Evolutionary conservation across 2,329 filamentous ascomycete species (phyloP), one percentile per base, ranked within the genome.

Genomic region (Orbilia oligospora): DNA sequence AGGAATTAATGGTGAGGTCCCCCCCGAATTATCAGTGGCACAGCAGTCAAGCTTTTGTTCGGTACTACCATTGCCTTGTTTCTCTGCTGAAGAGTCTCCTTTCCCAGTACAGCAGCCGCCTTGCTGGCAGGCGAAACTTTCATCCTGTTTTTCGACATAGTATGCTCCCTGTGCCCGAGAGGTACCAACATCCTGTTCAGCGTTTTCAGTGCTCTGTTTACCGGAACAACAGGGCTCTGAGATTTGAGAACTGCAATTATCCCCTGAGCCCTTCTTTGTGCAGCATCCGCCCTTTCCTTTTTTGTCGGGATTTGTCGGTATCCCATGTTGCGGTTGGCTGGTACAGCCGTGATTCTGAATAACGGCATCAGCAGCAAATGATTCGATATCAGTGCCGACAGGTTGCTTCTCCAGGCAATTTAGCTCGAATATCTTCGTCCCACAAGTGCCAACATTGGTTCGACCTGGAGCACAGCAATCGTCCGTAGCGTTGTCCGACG

Each of bases 91-190:
- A n/a, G 38, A 44, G 2, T 44, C 14, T n/a, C 16, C 12, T 44
- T 44, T 44, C n/a, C 16, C 3, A n/a, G 38, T 1, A 16, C 10
- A 44, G 38, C 38, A 44, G 38, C 12, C 12, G 38, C 12, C 38
- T 44, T 44, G 38, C 12, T 44, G 8, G 14, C n/a, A n/a, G 46
- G 51, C 9, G 41, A 22, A 70, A 38, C 61, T 18, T 27, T 14
- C 20, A 30, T 58, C 51, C 22, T 33, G 66, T 33, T 58, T 70
- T 36, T 36, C 16, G n/a, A n/a, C 36, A 22, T 9, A 53, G n/a
- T 3, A 12, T 18, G 18, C 22, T 51, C 51, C 44, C 24, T 33
- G 33, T 33, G 3, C 49, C 44, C 22, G 5, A 10, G 27, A 1
- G 27, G 55, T 38, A 30, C 33, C 41, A 61, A 20, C 30, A 18